Base-by-base conservation (phyloP, 495 filamentous ascomycete species). In the Hypoxylon lenormandii region DNA sequence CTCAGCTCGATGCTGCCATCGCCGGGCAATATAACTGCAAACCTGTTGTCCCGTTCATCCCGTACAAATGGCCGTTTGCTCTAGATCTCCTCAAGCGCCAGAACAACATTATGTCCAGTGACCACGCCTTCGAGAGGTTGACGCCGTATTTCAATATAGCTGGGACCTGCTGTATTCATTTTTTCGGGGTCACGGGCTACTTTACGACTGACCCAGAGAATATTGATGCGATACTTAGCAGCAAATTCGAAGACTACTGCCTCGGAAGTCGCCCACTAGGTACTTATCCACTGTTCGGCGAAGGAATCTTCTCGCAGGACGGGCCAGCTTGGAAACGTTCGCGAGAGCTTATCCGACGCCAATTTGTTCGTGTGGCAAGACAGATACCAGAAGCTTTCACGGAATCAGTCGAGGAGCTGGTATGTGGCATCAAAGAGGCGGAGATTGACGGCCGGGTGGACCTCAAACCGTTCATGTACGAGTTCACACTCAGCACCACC, bases 261-360 rank as follows among this genome's bases (percentile, higher is more conserved):
- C 62, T 85, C 38, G 64, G 72, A 54, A 18, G 52, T 66, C 77
- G 82, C 36, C 73, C 75, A 26, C 33, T 73, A 13, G 72, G 74
- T 4, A 66, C 76, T 11, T 67, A 73, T 22, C 77, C 79, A 11
- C 60, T 85, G 16, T 70, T 87, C 22, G 83, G 85, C 2, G 76
- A 82, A 12, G 85, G 85, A 4, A 86, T 88, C 56, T 88, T 88
- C 67, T 80, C 81, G 0, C 80, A 85, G 52, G 83, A 87, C 19
- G 85, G 86, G 0, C 28, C 51, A 36, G 60, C 75, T 6, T 88
- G 86, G 86, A 77, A 80, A 33, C 83, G 81, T 5, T 87, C 85
- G 1, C 80, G 88, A 12, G 80, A 80, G 13, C 72, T 89, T 23
- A 79, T 90, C 21, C 80, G 84, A 0, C 87, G 81, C 0, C 83